Evolutionary conservation across 2,329 filamentous ascomycete genomes (phyloP), one percentile per base, ranked within the genome.

Genomic region (Penicillium rolfsii): DNA sequence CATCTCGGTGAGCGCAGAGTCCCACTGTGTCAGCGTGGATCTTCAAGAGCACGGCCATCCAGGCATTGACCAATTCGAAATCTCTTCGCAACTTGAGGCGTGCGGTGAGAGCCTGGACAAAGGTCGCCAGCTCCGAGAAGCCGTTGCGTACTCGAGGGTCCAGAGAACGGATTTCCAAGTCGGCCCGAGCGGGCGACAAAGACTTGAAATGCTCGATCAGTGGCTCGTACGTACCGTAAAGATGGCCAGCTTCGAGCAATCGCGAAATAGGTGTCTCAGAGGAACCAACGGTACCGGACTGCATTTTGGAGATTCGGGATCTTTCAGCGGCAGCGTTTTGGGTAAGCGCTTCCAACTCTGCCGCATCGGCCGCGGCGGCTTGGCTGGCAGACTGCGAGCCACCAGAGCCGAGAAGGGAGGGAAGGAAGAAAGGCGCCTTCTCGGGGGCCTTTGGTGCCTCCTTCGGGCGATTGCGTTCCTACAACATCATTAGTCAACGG

Each of bases 371-470:
- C 19, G 70, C 70, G 22, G 68, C 61, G 50, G 64, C 50, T 12
- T 74, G 65, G 14, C 57, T 60, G 2, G 55, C 46, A 1, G 73
- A 58, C 45, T 75, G 59, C 53, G 68, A 58, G 30, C 52, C 50
- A 5, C 65, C 58, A 24, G 70, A 67, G 22, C 71, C 66, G 53
- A 73, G 60, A 26, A 73, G 59, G 33, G 74, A 71, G 19, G 93
- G 91, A 4, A 98, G 83, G 82, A 98, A 98, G 82, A 98, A 98
- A 0, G 95, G 96, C 0, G 94, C 94, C 73, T 96, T 96, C 74
- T 97, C 91, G 0, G 95, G 95, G 6, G 88, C 85, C 79, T 97
- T 97, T 16, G 93, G 93, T 0, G 93, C 87, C 76, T 97, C 93
- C 66, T 88, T 93, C 0, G 96, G 95, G 77, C 95, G 96, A 79